Evolutionary conservation across 2,329 filamentous ascomycete genomes (phyloP), one percentile per base, ranked within the genome.

Genomic region (Rutstroemia sp.): DNA sequence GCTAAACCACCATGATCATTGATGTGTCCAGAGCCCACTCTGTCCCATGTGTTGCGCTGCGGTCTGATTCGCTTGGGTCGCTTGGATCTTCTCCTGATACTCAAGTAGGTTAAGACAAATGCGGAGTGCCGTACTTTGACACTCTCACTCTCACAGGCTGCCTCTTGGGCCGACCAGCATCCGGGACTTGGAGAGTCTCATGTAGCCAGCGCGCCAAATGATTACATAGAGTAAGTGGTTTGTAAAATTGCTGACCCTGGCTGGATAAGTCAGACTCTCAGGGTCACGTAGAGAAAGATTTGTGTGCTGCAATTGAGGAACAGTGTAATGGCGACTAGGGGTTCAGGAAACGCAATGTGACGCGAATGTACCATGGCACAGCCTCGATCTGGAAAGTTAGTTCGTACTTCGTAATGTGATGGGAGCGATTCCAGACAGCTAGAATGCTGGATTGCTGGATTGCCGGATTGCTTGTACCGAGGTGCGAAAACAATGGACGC

Each of bases 141-240:
- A 23, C 5, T 23, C 23, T 23, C 27, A 30, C 3, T 40, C 45
- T 46, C 10, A 50, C 42, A 50, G 46, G 46, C 38, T 44, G 25
- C 49, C 36, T 50, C 17, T 38, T 36, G 27, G 53, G 38, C 46
- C 46, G 53, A 30, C 27, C 27, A 30, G 25, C 16, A 36, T 16
- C 34, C 53, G 8, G 40, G 49, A 12, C 19, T 46, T 6, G 14
- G 16, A 23, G 17, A 45, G 57, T 60, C 57, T 59, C 58, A 61
- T 48, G 48, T 48, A 52, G 51, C 45, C 57, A 58, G 53, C 52
- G 59, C 58, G 59, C 57, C 52, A 60, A 45, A 56, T 23, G 50
- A 42, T 56, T 27, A 46, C 44, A 23, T 16, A 46, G 19, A 46
- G n/a, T 57, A 45, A 58, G 46, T 62, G 57, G 56, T 23, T 48